Base-by-base conservation (phyloP, 225 moss, liverwort and hornwort species). In the Neckera pumila region DNA sequence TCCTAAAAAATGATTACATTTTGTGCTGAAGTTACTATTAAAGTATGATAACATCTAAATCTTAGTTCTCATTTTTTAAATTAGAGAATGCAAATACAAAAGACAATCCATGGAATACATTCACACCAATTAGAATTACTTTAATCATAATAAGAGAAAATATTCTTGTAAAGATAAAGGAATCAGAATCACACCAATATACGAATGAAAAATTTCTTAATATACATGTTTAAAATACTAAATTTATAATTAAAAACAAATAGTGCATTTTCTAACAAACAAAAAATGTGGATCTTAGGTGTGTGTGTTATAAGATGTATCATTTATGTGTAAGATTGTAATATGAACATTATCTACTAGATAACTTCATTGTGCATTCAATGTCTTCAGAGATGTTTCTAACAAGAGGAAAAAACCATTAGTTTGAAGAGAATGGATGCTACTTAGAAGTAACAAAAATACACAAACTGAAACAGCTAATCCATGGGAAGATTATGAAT, bases 371-470 rank as follows among this genome's bases (percentile, higher is more conserved):
- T 69, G 14, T 70, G 40, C 40, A 70, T 70, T 40, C 1, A 40
- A 4, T 8, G 40, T 0, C 38, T 69, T 67, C 1, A 4, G 6
- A 21, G 4, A 30, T 21, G 6, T 3, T n/a, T 38, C 3, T 38
- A 38, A 22, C 12, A 7, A 23, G 38, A 69, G 6, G 22, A n/a
- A 69, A n/a, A 69, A 12, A 4, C 12, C 22, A n/a, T n/a, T n/a
- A n/a, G n/a, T 69, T 69, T 38, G 7, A 22, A 69, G 22, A 38
- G 7, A 13, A 69, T 69, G 12, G 9, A 38, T 38, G 21, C 7
- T 38, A 7, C 6, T 69, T 38, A 22, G 5, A 67, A 12, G 38
- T 12, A 21, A 64, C 2, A n/a, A 69, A 38, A 69, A 22, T 69
- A 69, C 7, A 38, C 22, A 38, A 38, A 38, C 1, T 7, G 4